phyloP scores from a whole-genome alignment of 2,329 filamentous ascomycete genomes.

The Neophaeococcomyces mojaviensis region DNA sequence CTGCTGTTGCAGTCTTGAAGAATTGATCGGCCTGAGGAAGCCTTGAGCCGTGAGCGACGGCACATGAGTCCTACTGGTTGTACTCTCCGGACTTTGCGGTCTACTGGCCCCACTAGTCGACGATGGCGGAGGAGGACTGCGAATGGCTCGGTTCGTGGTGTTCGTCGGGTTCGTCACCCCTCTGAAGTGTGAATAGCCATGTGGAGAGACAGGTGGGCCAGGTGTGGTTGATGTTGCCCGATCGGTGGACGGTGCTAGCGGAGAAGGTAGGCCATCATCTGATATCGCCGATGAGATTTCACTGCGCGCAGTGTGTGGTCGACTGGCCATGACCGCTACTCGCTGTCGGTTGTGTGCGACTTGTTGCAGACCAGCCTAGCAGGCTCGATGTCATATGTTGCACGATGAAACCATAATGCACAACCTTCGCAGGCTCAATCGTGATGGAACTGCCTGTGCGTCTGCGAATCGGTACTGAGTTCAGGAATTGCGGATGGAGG shows the following conservation, averaged over 20 bases:
- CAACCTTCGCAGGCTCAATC: not conserved
- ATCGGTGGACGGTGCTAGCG: slow-evolving; percentile 16
- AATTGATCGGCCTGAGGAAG: slow-evolving; percentile 96
- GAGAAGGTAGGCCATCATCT: slow-evolving; percentile 22
- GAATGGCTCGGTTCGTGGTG: slow-evolving; percentile 16
- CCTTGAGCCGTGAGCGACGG: slow-evolving; percentile 81
- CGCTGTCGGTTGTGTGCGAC: not conserved
- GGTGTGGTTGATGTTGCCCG: slow-evolving; percentile 5
- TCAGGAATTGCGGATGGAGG: not conserved
- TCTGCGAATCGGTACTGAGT: not conserved
- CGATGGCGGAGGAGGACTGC: slow-evolving; percentile 24
- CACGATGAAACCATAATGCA: slow-evolving; percentile 7
- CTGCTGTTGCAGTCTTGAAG: slow-evolving; percentile 86
- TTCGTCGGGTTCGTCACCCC: slow-evolving; percentile 20
- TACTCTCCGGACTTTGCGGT: slow-evolving; percentile 52
- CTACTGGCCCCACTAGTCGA: slow-evolving; percentile 43
- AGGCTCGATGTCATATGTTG: slow-evolving; percentile 5
- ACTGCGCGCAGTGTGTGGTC: slow-evolving; percentile 21
- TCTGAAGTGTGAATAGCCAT: slow-evolving; percentile 21
- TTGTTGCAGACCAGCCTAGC: not conserved
- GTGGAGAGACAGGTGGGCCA: slow-evolving; percentile 13
- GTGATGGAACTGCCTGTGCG: not conserved
- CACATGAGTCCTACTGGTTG: slow-evolving; percentile 76
- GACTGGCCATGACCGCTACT: slow-evolving; percentile 14
- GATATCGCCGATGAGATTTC: slow-evolving; percentile 25